Conservation (phyloP, 2,329 filamentous ascomycete species). For the Ophiostoma triangulosporum region DNA sequence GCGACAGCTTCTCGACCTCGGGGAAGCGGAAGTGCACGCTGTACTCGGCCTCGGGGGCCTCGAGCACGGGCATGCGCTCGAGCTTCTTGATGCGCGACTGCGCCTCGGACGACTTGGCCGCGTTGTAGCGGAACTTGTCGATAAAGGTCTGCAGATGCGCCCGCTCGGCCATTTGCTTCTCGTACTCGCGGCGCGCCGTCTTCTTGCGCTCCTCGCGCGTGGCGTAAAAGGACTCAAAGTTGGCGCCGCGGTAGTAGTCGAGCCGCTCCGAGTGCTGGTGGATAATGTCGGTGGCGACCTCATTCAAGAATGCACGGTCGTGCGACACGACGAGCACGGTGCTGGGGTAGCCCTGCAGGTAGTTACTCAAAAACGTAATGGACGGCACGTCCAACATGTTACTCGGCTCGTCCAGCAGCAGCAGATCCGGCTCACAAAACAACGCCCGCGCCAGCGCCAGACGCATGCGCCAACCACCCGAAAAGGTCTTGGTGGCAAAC, state of each 20-base stretch:
- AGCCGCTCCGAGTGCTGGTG: conserved; percentile 95
- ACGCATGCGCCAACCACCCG: conserved; percentile 99
- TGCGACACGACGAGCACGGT: conserved; percentile 94
- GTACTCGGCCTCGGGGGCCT: conserved; percentile 86
- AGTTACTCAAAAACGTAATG: conserved; percentile 93
- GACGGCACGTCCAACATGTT: conserved; percentile 99
- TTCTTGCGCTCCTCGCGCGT: conserved; percentile 96
- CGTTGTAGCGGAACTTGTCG: conserved; percentile 99
- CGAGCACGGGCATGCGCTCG: conserved; percentile 87
- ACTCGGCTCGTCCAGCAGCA: conserved; percentile 96
- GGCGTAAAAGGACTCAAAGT: conserved; percentile 95
- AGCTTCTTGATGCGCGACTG: conserved; percentile 98
- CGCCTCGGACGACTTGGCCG: conserved; percentile 94
- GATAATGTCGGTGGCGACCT: conserved; percentile 97
- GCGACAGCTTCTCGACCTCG: conserved; percentile 92
- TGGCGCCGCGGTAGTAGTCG: conserved; percentile 96
- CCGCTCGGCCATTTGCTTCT: conserved; percentile 91
- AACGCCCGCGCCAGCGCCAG: conserved; percentile 85
- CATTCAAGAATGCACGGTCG: conserved; percentile 97
- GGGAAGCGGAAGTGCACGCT: conserved; percentile 95
- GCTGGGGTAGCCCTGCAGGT: conserved; percentile 86
- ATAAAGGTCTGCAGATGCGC: conserved; percentile 96
- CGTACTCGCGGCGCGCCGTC: conserved; percentile 91
- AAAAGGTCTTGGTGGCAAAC: conserved; percentile 91
- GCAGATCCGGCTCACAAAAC: conserved; percentile 92